Percentiles rank a stretch among this genome's conserved stretches.
These are phyloP conservation scores for Fusarium verrucosum DNA, from an alignment of 2,329 filamentous ascomycete species.

Conservation along the genomic window DNA sequence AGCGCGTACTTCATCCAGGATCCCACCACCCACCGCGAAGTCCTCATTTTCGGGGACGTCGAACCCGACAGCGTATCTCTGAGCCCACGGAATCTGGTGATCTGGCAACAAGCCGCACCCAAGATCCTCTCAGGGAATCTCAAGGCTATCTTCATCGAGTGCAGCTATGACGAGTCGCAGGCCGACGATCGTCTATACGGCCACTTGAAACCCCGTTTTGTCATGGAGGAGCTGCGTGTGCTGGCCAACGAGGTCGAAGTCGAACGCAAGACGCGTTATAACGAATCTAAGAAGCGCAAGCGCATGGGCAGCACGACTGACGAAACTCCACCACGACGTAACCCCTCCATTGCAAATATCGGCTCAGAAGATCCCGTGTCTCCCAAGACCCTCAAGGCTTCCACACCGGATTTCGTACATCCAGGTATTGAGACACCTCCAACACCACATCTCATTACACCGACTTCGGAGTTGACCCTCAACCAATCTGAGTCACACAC, in stretches of 20 bases:
- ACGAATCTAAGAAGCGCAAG: constrained; percentile 70
- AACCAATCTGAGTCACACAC: constrained; percentile 49
- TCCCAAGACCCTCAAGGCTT: constrained; percentile 57
- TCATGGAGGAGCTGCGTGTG: constrained; percentile 79
- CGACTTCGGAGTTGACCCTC: constrained; percentile 58
- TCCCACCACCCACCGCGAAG: constrained; percentile 72
- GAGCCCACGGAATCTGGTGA: constrained; percentile 78
- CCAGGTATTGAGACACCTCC: constrained; percentile 52
- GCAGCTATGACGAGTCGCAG: constrained; percentile 86
- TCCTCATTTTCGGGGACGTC: constrained; percentile 94
- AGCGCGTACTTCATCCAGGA: constrained; percentile 94
- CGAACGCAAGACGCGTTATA: constrained; percentile 50
- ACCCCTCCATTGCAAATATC: constrained; percentile 34
- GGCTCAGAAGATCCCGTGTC: constrained; percentile 59
- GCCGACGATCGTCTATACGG: constrained; percentile 83
- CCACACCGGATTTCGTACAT: constrained; percentile 23
- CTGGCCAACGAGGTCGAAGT: constrained; percentile 77
- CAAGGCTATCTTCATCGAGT: constrained; percentile 91
- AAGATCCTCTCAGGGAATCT: constrained; percentile 80
- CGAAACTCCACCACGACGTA: constrained; percentile 36
- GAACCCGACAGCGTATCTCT: constrained; percentile 89
- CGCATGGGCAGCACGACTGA: constrained; percentile 53
- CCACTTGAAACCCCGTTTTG: constrained; percentile 83
- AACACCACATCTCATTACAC: constrained; percentile 58
- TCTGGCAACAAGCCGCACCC: constrained; percentile 90